Conservation (phyloP, 805 yeast species). For the Candida ficus region DNA sequence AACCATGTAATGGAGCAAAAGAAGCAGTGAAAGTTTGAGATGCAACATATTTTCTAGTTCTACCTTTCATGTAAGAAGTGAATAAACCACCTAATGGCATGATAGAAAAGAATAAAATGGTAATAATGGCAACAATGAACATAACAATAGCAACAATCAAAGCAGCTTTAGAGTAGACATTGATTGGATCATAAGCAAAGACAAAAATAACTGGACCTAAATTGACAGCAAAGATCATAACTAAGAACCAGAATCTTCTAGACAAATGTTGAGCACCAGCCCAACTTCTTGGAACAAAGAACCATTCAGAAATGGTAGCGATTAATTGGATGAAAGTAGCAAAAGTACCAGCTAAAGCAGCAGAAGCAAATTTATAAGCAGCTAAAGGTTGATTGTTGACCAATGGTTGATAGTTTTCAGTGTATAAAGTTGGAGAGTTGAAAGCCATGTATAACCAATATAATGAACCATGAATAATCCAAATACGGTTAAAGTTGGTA, state of each 20-base stretch:
- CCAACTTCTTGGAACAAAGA: slow-evolving; percentile 96
- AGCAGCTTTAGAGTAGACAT: slow-evolving; percentile 65
- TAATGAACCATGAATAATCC: slow-evolving; percentile 86
- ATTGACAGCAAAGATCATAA: slow-evolving; percentile 61
- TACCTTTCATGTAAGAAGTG: slow-evolving; percentile 84
- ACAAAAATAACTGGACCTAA: slow-evolving; percentile 84
- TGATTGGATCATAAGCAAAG: slow-evolving; percentile 71
- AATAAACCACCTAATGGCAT: slow-evolving; percentile 98
- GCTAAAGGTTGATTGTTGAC: slow-evolving; percentile 82
- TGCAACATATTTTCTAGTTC: slow-evolving; percentile 83
- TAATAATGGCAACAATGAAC: slow-evolving; percentile 82
- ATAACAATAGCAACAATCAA: slow-evolving; percentile 77
- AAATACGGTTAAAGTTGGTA: slow-evolving; percentile 95
- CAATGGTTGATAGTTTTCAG: slow-evolving; percentile 79
- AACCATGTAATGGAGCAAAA: slow-evolving; percentile 72
- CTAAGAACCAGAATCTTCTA: slow-evolving; percentile 77
- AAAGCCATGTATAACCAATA: slow-evolving; percentile 96
- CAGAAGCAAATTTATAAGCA: slow-evolving; percentile 89
- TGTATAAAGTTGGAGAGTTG: slow-evolving; percentile 88
- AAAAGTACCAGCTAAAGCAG: slow-evolving; percentile 87
- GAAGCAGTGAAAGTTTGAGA: slow-evolving; percentile 96
- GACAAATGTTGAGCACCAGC: slow-evolving; percentile 97
- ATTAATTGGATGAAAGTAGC: slow-evolving; percentile 76
- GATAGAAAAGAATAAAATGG: slow-evolving; percentile 79
- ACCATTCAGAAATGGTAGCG: slow-evolving; percentile 92